Conservation (phyloP, 495 filamentous ascomycete genomes). For the Tuber aestivum region DNA sequence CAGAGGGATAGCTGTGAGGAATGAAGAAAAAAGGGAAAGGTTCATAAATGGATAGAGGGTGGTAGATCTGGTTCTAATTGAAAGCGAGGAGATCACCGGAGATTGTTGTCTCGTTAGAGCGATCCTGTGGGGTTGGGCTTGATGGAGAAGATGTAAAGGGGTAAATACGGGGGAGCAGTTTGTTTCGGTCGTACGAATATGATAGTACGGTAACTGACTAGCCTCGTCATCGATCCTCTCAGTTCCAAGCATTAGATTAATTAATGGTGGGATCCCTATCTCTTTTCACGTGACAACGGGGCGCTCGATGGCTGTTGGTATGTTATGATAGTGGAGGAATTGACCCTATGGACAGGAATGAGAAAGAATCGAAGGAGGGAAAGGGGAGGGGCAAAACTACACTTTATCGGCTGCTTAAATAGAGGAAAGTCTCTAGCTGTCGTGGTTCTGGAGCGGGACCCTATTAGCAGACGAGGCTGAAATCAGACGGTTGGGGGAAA, state of each 20-base stretch:
- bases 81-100: neutral
- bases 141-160: neutral
- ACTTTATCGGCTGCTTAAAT: neutral
- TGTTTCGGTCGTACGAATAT: neutral
- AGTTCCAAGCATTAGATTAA: neutral
- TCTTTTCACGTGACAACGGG: neutral
- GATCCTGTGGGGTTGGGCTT: neutral
- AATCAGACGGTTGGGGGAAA: neutral
- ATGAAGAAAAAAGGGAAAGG: neutral
- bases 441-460: neutral
- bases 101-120: neutral
- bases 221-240: neutral
- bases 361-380: neutral
- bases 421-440: neutral
- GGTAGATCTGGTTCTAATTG: neutral
- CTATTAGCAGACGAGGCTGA: neutral
- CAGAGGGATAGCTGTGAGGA: neutral
- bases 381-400: neutral
- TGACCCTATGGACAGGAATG: neutral
- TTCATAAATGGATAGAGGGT: neutral
- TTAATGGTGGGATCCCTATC: neutral
- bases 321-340: neutral
- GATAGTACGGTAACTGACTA: neutral
- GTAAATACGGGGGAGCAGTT: neutral
- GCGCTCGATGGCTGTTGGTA: neutral